These are phyloP conservation scores for Musa troglodytarum DNA, from an alignment of 176 grass and related monocot species.

Conservation along the genomic window DNA sequence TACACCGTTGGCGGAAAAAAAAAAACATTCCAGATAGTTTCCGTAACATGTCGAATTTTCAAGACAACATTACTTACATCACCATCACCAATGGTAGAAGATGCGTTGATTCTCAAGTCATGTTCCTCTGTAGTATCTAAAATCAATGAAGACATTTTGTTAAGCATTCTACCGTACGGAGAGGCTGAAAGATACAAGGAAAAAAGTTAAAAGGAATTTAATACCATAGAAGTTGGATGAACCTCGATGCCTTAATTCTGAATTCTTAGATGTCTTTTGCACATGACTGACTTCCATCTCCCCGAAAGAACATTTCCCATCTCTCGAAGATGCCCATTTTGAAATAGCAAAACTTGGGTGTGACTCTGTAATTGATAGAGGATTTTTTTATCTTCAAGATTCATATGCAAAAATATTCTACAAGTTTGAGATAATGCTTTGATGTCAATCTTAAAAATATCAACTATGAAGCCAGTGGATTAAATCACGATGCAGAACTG, in stretches of 20 bases:
- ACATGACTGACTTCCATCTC: slow-evolving; percentile 4
- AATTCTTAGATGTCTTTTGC: slow-evolving; percentile 16
- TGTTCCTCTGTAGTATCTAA: slow-evolving; percentile 29
- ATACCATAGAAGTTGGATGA: slow-evolving; percentile 34
- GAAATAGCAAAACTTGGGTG: slow-evolving; percentile 46
- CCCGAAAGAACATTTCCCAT: slow-evolving; percentile 26
- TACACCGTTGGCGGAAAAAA: too few species aligned
- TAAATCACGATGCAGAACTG: background rate
- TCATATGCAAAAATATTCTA: background rate
- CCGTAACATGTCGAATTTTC: background rate
- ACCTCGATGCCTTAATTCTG: slow-evolving; percentile 56
- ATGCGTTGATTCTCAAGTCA: slow-evolving; percentile 20
- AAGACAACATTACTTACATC: slow-evolving; percentile 41
- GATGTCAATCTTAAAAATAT: background rate
- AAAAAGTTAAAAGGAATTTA: slow-evolving; percentile 13
- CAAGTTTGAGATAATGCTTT: background rate
- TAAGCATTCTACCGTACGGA: background rate
- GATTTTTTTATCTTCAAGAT: background rate
- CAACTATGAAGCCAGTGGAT: background rate
- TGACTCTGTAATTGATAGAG: slow-evolving; percentile 36
- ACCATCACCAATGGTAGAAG: slow-evolving; percentile 21
- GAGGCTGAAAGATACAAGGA: slow-evolving; percentile 8
- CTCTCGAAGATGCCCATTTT: slow-evolving; percentile 39
- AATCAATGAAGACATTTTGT: slow-evolving; percentile 8
- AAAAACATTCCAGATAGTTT: background rate